A percentile compares a stretch with the other conserved stretches of the same genome.
These are phyloP conservation scores for Theileria orientalis DNA, from an alignment of 169 alveolate genomes.

Conservation along the genomic window DNA sequence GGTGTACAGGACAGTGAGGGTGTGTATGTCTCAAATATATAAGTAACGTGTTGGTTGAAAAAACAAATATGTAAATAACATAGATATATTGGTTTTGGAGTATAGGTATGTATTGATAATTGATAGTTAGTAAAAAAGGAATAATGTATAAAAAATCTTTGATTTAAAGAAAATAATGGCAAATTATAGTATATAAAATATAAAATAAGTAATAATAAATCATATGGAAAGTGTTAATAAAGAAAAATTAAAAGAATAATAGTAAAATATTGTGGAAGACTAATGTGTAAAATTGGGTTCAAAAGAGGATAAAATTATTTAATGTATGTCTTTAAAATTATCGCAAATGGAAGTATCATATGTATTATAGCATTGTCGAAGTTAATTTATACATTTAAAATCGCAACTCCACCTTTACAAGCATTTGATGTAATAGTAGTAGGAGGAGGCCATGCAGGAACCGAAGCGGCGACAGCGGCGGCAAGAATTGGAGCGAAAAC, in stretches of 20 bases:
- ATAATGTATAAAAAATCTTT: neutral
- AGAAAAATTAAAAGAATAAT: neutral
- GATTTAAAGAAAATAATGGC: neutral
- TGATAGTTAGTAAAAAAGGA: no score
- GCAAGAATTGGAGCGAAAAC: conserved; percentile 88
- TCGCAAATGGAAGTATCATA: neutral
- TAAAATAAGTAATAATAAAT: neutral
- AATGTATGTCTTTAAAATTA: conserved; percentile 1
- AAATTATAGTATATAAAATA: neutral
- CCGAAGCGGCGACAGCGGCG: conserved; percentile 90
- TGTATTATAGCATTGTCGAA: neutral
- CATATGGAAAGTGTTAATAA: neutral
- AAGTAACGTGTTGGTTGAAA: no score
- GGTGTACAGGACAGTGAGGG: neutral
- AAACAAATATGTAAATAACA: no score
- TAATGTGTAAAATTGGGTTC: neutral
- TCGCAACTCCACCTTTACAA: conserved; percentile 15
- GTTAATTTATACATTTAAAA: conserved; percentile 1
- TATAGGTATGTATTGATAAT: no score
- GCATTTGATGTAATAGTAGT: conserved; percentile 80
- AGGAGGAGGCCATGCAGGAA: conserved; percentile 94
- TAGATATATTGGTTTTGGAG: no score
- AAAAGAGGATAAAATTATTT: neutral
- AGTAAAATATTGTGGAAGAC: neutral
- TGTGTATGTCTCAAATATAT: neutral